Base-by-base conservation (phyloP, 2,329 filamentous ascomycete species). In the Coniella vitis region DNA sequence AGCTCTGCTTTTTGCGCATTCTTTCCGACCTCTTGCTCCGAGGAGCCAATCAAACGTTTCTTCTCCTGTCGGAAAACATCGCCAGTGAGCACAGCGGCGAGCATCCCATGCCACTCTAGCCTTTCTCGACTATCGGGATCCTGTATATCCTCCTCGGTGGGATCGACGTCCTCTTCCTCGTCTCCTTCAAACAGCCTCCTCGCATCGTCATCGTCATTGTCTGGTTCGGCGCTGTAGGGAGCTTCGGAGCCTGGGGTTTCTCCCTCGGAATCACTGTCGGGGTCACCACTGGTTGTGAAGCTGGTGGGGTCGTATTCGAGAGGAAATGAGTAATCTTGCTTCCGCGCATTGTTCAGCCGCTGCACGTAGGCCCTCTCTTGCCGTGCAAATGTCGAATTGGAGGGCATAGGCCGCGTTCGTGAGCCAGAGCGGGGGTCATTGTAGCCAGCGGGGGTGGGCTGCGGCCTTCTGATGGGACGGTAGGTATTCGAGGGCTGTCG, bases 21-120 rank as follows among this genome's bases (percentile, higher is more conserved):
- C 55, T 78, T 78, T 48, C 74, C 76, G 8, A 70, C 63, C 52
- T 76, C 70, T 56, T 76, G 73, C 46, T 84, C 81, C 12, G 75
- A 73, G 4, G 87, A 84, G 39, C 89, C 90, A 57, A 94, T 93
- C 60, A 98, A 68, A 38, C 93, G 83, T 66, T 95, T 95, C 75
- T 98, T 98, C 70, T 98, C 93, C 66, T 98, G 93, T 60, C 89
- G 88, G 50, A 98, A 91, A 8, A 98, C 93, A 65, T 98, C 93
- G 56, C 93, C 93, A 1, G 90, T 96, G 57, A 98, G 71, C 4
- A 98, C 93, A 13, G 91, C 94, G 52, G 91, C 88, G 49, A 98
- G 71, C 93, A 98, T 98, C 3, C 89, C 89, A 68, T 98, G 90
- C 93, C 93, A 98, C 68, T 98, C 93, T 20, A 98, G 73, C 38